A percentile compares a stretch with the other conserved stretches of the same genome.
Conservation (phyloP, 257 asterid genomes). For the Fraxinus excelsior region DNA sequence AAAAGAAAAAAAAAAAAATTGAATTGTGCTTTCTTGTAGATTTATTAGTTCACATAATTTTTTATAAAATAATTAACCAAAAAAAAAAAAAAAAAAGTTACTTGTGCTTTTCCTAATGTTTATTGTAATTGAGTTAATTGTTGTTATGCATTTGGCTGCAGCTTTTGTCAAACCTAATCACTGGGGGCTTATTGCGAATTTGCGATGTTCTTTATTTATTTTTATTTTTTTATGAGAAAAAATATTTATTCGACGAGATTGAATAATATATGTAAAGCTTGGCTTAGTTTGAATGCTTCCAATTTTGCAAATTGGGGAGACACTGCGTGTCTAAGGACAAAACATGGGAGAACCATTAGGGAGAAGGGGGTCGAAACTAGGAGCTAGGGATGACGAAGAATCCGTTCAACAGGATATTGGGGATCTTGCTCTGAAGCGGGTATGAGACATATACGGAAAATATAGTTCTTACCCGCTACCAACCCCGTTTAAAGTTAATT, state of each 20-base stretch:
- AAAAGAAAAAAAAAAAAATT: background rate
- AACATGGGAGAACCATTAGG: no score
- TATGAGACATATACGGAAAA: no score
- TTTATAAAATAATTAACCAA: background rate
- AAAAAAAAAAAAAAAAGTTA: background rate
- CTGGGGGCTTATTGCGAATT: background rate
- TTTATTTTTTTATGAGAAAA: background rate
- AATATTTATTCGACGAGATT: background rate
- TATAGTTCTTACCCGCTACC: no score
- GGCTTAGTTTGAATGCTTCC: background rate
- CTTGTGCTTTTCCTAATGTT: background rate
- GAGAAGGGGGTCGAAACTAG: no score
- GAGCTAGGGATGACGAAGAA: no score
- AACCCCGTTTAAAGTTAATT: no score
- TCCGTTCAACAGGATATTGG: no score
- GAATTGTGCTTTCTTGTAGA: background rate
- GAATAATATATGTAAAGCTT: background rate
- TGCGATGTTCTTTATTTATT: no score
- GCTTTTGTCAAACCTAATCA: background rate
- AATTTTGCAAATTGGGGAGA: background rate
- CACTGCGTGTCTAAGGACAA: background rate
- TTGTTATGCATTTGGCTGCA: background rate
- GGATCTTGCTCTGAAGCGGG: no score
- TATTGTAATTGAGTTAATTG: background rate
- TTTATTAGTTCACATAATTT: background rate